Evolutionary conservation across 2,329 filamentous ascomycete genomes (phyloP).

Genomic region (Alternaria sp.): DNA sequence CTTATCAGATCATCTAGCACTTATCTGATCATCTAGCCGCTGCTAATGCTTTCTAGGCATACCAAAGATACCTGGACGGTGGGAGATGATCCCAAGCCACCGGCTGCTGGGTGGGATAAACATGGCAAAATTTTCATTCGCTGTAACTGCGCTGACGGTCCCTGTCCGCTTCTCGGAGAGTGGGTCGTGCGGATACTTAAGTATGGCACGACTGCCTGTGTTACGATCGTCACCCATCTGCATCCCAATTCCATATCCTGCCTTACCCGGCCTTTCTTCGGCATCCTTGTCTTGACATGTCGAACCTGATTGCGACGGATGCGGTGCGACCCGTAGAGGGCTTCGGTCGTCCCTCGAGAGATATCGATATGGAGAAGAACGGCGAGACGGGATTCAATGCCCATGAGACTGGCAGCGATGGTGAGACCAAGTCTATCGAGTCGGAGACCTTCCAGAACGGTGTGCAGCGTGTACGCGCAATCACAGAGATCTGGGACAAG

Average conservation of each 20-base stretch:
- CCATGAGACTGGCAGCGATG: slow-evolving; percentile 21
- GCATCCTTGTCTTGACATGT: slow-evolving; percentile 23
- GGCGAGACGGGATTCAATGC: slow-evolving; percentile 12
- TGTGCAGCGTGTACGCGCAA: slow-evolving; percentile 53
- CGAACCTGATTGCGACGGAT: slow-evolving; percentile 22
- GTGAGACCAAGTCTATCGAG: slow-evolving; percentile 28
- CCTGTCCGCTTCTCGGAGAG: slow-evolving; percentile 38
- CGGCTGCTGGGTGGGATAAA: slow-evolving; percentile 30
- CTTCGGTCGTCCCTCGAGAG: slow-evolving; percentile 18
- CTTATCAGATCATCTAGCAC: slow-evolving; percentile 42
- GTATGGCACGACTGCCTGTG: slow-evolving; percentile 23
- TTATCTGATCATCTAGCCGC: slow-evolving; percentile 45
- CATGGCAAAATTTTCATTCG: slow-evolving; percentile 31
- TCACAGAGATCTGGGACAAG: slow-evolving; percentile 54
- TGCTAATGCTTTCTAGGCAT: slow-evolving; percentile 26
- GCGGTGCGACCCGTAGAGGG: slow-evolving; percentile 26
- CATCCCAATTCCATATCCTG: slow-evolving; percentile 25
- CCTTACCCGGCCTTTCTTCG: slow-evolving; percentile 18
- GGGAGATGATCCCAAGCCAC: slow-evolving; percentile 35
- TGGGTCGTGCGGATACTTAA: slow-evolving; percentile 27
- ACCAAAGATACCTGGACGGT: slow-evolving; percentile 26
- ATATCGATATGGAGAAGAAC: slow-evolving; percentile 36
- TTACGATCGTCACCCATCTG: slow-evolving; percentile 20
- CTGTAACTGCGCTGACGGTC: slow-evolving; percentile 22
- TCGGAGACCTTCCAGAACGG: slow-evolving; percentile 50